These are phyloP conservation scores for Sporothrix curviconia DNA, from an alignment of 2,329 filamentous ascomycete species.

Conservation along the genomic window DNA sequence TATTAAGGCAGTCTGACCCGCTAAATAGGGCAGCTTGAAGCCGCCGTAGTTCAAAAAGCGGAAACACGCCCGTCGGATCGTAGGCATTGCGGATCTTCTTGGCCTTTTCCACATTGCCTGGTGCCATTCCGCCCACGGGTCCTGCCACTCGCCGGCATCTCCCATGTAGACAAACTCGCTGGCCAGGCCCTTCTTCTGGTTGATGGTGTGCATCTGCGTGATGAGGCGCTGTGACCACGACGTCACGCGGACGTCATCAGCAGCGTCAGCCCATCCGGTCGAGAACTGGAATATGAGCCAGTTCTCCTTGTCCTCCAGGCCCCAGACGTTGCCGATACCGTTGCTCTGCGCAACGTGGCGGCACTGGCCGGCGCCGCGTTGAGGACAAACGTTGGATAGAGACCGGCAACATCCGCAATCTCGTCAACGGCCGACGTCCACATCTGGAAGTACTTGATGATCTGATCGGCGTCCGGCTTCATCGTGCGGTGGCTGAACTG, in stretches of 20 bases:
- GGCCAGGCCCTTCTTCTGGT: slow-evolving; percentile 26
- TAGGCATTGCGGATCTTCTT: slow-evolving; percentile 12
- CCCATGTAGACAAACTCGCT: slow-evolving; percentile 33
- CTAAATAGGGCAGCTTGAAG: slow-evolving; percentile 23
- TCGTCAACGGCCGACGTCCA: slow-evolving; percentile 31
- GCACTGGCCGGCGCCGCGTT: slow-evolving; percentile 21
- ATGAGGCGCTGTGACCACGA: slow-evolving; percentile 27
- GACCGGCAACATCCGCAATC: slow-evolving; percentile 30
- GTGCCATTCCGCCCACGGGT: slow-evolving; percentile 29
- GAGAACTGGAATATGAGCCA: slow-evolving; percentile 10
- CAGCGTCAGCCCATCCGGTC: slow-evolving; percentile 26
- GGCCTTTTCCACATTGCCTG: slow-evolving; percentile 25
- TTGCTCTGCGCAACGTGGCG: slow-evolving; percentile 29
- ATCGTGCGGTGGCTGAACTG: slow-evolving; percentile 33
- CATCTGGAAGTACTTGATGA: slow-evolving; percentile 28
- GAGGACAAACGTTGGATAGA: slow-evolving; percentile 32
- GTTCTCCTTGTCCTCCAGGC: slow-evolving; percentile 21
- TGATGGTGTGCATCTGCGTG: slow-evolving; percentile 27
- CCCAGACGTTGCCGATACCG: slow-evolving; percentile 34
- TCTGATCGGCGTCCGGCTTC: slow-evolving; percentile 27
- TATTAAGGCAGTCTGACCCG: too few species aligned
- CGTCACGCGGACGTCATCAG: slow-evolving; percentile 31
- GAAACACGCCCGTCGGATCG: slow-evolving; percentile 21
- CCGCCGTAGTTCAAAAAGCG: slow-evolving; percentile 31
- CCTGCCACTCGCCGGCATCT: slow-evolving; percentile 32